phyloP scores from a whole-genome alignment of 306 rosid species.

The Cyclanthera cordifolia region DNA sequence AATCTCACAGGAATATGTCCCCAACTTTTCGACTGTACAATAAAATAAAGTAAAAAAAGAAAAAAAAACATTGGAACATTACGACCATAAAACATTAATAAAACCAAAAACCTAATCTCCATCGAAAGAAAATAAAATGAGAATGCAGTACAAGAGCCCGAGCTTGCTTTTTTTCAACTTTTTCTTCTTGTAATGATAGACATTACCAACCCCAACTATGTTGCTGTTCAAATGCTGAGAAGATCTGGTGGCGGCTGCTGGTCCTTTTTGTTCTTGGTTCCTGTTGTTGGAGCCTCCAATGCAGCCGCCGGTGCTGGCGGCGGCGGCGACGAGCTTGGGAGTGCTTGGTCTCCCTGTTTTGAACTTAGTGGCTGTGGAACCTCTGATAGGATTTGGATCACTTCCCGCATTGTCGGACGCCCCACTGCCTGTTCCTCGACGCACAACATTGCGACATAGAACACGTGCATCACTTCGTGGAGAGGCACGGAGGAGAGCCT shows the following conservation, averaged over 20 bases:
- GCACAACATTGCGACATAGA: constrained; percentile 83
- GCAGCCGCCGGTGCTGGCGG: not conserved
- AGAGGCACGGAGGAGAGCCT: constrained; percentile 80
- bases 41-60: not conserved
- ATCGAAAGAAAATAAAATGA: not conserved
- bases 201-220: constrained; percentile 4
- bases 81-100: not conserved
- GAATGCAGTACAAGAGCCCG: constrained; percentile 1
- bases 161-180: not conserved
- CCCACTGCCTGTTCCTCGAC: constrained; percentile 94
- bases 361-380: constrained; percentile 51
- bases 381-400: constrained; percentile 89
- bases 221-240: constrained; percentile 7
- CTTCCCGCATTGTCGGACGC: constrained; percentile 95
- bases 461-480: constrained; percentile 78
- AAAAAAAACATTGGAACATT: not conserved
- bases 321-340: constrained; percentile 4
- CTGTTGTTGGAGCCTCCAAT: constrained; percentile 1
- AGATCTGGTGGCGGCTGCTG: constrained; percentile 5
- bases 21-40: constrained; percentile 11
- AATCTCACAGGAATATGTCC: not conserved
- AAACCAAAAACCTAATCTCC: not conserved
- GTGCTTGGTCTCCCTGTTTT: constrained; percentile 22
- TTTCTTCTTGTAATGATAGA: not conserved
- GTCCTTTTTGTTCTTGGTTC: not conserved